Conservation (phyloP, 257 asterid genomes). For the Salvia miltiorrhiza region DNA sequence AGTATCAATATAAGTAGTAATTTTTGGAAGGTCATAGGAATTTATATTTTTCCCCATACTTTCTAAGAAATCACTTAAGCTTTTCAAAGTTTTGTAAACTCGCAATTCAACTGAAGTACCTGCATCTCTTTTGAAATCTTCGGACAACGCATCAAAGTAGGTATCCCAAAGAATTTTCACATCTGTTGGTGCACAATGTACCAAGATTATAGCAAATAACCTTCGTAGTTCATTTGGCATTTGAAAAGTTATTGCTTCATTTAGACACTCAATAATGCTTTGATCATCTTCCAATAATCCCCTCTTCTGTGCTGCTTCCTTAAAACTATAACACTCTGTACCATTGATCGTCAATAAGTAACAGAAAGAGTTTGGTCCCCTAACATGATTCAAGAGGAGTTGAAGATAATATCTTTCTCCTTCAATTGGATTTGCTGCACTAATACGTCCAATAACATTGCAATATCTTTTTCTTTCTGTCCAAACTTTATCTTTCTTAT, state of each 20-base stretch:
- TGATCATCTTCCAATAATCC: not conserved
- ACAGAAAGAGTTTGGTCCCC: not conserved
- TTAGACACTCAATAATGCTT: not conserved
- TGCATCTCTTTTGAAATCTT: too few species aligned
- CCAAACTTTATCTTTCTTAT: not conserved
- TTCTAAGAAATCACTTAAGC: not conserved
- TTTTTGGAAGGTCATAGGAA: not conserved
- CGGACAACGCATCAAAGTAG: too few species aligned
- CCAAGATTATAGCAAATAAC: not conserved
- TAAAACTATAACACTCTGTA: not conserved
- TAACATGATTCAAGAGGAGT: not conserved
- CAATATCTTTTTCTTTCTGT: not conserved
- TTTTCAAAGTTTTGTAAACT: too few species aligned
- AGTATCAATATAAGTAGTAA: not conserved
- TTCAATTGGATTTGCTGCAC: not conserved
- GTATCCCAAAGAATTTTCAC: not conserved
- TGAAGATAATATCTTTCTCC: not conserved
- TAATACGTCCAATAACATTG: not conserved
- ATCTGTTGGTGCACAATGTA: not conserved
- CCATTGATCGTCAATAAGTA: not conserved
- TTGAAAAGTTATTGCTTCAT: not conserved
- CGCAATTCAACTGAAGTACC: too few species aligned
- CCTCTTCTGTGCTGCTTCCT: not conserved
- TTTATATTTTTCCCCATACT: not conserved
- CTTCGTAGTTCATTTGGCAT: not conserved